Conservation (phyloP, 257 asterid genomes). For the Solanum lycopersicoides region DNA sequence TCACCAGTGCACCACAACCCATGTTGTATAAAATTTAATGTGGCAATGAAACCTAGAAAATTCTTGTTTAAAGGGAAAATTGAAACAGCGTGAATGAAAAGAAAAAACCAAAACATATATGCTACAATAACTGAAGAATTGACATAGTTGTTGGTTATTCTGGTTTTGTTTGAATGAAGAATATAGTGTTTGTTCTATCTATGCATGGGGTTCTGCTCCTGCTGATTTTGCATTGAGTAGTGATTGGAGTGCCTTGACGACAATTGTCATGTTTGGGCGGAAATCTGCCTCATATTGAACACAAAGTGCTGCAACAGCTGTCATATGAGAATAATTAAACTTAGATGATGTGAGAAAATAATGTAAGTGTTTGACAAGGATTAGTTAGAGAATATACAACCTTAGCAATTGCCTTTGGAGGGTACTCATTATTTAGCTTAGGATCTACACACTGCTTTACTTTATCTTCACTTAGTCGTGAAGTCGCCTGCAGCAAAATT, state of each 20-base stretch:
- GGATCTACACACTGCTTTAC: neutral
- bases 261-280: neutral
- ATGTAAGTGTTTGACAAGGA: neutral
- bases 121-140: neutral
- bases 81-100: neutral
- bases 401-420: neutral
- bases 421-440: neutral
- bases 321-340: neutral
- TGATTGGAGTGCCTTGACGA: neutral
- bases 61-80: no score
- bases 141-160: neutral
- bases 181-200: neutral
- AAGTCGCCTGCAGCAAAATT: neutral
- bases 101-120: neutral
- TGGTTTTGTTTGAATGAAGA: neutral
- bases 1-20: no score
- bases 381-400: neutral
- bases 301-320: neutral
- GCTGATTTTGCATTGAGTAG: neutral
- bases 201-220: neutral
- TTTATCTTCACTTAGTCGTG: neutral
- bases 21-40: no score
- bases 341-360: neutral
- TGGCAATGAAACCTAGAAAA: no score
- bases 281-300: neutral